phyloP scores from a whole-genome alignment of 371 early-diverging fungal species.

The Chytridium lagenaria region DNA sequence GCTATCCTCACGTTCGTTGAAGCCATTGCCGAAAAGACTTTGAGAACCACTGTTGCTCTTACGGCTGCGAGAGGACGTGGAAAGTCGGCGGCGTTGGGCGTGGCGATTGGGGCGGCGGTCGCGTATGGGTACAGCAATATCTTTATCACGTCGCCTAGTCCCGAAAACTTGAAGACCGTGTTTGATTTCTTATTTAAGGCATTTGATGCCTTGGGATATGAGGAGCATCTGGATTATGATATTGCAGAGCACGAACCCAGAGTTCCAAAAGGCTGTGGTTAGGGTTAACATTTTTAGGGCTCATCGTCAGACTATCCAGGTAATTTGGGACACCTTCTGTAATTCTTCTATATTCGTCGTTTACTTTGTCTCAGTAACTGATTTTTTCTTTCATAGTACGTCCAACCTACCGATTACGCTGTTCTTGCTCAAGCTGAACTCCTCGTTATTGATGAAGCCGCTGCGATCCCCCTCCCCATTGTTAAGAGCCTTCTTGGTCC shows the following conservation, averaged over 20 bases:
- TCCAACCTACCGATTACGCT: constrained; percentile 93
- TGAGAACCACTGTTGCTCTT: constrained; percentile 90
- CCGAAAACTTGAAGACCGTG: constrained; percentile 97
- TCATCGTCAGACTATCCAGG: constrained; percentile 97
- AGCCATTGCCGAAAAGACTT: constrained; percentile 90
- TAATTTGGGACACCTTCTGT: constrained; percentile 34
- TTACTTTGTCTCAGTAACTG: not conserved
- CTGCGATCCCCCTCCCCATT: constrained; percentile 96
- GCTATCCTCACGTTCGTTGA: constrained; percentile 94
- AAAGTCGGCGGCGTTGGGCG: constrained; percentile 98
- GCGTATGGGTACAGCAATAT: constrained; percentile 98
- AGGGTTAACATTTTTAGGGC: constrained; percentile 94
- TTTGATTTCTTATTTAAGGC: constrained; percentile 98
- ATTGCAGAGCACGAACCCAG: constrained; percentile 93
- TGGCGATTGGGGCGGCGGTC: constrained; percentile 95
- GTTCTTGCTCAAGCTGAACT: constrained; percentile 96
- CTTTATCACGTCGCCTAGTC: constrained; percentile 97
- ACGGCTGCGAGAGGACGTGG: constrained; percentile 99
- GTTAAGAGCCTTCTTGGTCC: constrained; percentile 92
- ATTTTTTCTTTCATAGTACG: constrained; percentile 76
- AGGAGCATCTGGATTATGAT: constrained; percentile 98
- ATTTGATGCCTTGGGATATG: constrained; percentile 95
- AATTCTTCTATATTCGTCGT: not conserved
- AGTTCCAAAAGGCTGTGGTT: constrained; percentile 93
- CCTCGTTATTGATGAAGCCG: constrained; percentile 99